A percentile compares a stretch with the other conserved stretches of the same genome.
Conservation (phyloP, 192 early-diverging fungal species). For the Coemansia sp. region DNA sequence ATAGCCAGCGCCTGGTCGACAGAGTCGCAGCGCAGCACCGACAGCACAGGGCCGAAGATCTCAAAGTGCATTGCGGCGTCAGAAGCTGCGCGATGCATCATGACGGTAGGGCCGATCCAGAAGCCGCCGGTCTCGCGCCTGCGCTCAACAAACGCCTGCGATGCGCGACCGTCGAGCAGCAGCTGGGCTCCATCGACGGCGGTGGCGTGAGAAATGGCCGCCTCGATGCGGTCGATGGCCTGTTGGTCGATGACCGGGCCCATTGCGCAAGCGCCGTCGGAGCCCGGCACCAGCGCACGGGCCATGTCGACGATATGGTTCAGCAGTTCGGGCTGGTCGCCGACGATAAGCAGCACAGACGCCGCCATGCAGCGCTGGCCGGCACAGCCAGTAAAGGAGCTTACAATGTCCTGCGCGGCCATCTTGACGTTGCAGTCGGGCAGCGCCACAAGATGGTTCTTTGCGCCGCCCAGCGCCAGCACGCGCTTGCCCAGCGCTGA, state of each 20-base stretch:
- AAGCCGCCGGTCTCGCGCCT: constrained; percentile 53
- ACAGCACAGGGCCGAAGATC: constrained; percentile 82
- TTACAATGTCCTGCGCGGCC: constrained; percentile 75
- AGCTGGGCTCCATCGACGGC: constrained; percentile 59
- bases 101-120: constrained; percentile 74
- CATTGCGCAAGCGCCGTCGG: constrained; percentile 54
- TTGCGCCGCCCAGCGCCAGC: constrained; percentile 69
- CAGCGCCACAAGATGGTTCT: constrained; percentile 79
- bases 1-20: constrained; percentile 68
- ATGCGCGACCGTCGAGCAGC: constrained; percentile 67
- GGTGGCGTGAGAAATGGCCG: constrained; percentile 59
- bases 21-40: constrained; percentile 57
- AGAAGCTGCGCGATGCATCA: constrained; percentile 57
- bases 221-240: constrained; percentile 62
- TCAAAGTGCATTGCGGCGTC: constrained; percentile 72
- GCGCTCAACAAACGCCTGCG: constrained; percentile 37
- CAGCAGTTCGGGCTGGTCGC: constrained; percentile 65
- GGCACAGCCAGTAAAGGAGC: constrained; percentile 72
- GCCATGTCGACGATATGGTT: constrained; percentile 62
- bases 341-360: constrained; percentile 69
- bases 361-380: constrained; percentile 82
- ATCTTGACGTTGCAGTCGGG: constrained; percentile 76
- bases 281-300: constrained; percentile 55
- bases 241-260: constrained; percentile 76
- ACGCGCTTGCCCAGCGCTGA: constrained; percentile 64